Conservation (phyloP, 2,329 filamentous ascomycete genomes). For the Capronia americana region DNA sequence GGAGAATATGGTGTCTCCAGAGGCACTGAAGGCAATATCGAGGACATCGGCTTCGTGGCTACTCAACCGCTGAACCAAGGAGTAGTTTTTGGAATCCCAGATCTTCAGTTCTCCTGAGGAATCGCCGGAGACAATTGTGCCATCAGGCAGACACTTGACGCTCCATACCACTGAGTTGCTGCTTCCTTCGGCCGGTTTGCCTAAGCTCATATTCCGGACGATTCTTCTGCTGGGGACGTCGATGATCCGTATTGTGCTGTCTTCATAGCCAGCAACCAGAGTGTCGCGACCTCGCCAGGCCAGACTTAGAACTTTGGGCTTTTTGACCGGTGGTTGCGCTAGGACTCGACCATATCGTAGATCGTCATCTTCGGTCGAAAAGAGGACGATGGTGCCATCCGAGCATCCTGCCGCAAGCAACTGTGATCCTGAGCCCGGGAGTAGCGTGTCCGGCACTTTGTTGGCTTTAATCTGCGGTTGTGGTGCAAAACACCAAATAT, state of each 20-base stretch:
- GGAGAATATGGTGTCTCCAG: slow-evolving; percentile 83
- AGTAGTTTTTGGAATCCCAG: slow-evolving; percentile 93
- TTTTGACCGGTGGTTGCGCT: slow-evolving; percentile 78
- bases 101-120: slow-evolving; percentile 92
- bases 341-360: slow-evolving; percentile 80
- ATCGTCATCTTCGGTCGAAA: slow-evolving; percentile 84
- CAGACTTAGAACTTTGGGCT: slow-evolving; percentile 87
- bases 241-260: slow-evolving; percentile 91
- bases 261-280: slow-evolving; percentile 90
- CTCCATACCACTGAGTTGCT: slow-evolving; percentile 93
- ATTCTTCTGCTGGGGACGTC: slow-evolving; percentile 80
- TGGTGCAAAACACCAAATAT: slow-evolving; percentile 94
- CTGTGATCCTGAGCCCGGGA: slow-evolving; percentile 55
- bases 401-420: slow-evolving; percentile 88
- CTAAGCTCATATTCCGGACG: slow-evolving; percentile 82
- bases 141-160: slow-evolving; percentile 83
- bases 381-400: slow-evolving; percentile 84
- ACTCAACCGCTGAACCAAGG: slow-evolving; percentile 82
- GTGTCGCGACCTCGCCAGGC: slow-evolving; percentile 84
- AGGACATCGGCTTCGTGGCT: slow-evolving; percentile 89
- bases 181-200: slow-evolving; percentile 75
- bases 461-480: slow-evolving; percentile 68
- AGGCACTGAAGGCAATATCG: slow-evolving; percentile 79
- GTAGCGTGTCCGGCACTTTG: slow-evolving; percentile 42
- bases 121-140: slow-evolving; percentile 92